Base-by-base conservation (phyloP, 352 stramenopile species). In the Phytophthora kernoviae region DNA sequence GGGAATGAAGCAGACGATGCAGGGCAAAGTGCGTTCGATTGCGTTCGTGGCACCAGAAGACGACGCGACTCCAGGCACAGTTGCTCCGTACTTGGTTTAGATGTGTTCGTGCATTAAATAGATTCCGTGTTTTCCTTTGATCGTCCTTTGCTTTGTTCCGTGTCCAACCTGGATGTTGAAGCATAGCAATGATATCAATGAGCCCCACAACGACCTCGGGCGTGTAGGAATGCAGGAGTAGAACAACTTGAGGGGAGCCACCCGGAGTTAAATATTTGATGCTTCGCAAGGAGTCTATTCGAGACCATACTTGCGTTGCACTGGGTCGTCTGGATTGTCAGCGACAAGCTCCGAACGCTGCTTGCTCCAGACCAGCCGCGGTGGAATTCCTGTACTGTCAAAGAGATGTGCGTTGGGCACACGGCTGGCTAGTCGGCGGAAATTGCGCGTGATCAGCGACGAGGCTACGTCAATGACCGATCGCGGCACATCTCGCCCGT, bases 331-430 rank as follows among this genome's bases (percentile, higher is more conserved):
- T 20, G 77, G 58, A 54, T 90, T 65, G 8, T 70, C 62, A 0
- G 63, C 68, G 9, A 84, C 68, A 15, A 90, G 57, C 42, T 79
- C 52, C 21, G 73, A 68, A 1, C 66, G 69, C 52, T 93, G 84
- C 27, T 93, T 91, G 58, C 79, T 90, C 84, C 84, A 93, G 14
- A 93, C 79, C 9, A 93, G 53, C 11, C 77, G 72, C 6, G 81
- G 84, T 9, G 84, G 84, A 26, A 87, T 79, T 8, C 40, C 62
- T 8, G 71, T 70, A 59, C 74, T 91, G 37, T 88, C 81, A 62
- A 91, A 90, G 44, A 93, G 62, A 30, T 93, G 81, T 2, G 80
- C 81, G 27, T 93, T 91, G 1, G 81, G 79, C 18, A 90, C 75
- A 30, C 77, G 73, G 20, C 52, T 72, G 9, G 84, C 81, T 14